Base-by-base conservation (phyloP, 495 filamentous ascomycete genomes). In the Neurospora africana region DNA sequence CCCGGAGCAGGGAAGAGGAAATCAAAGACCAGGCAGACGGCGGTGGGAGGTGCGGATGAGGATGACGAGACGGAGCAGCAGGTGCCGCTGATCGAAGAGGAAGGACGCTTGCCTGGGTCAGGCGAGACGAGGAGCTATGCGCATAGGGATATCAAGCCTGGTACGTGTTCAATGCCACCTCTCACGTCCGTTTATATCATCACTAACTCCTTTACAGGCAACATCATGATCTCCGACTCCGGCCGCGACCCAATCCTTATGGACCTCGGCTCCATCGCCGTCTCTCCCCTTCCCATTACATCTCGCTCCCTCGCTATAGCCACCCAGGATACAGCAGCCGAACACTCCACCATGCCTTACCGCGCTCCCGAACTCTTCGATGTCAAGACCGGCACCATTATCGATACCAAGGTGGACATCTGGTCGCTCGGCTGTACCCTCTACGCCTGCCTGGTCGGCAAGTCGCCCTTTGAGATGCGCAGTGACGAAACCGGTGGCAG, bases 271-370 rank as follows among this genome's bases (percentile, higher is more conserved):
- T 98, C 94, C 21, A 84, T 99, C 38, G 90, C 93, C 38, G 92
- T 91, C 4, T 93, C 93, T 0, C 96, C 95, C 0, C 92, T 93
- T 68, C 89, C 93, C n/a, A 95, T 99, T 74, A 97, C 95, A 11
- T 94, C 92, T 19, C 91, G 96, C 27, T 95, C 93, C 4, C 87
- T 97, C 10, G 95, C 95, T 23, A 86, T 99, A 73, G 91, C 92
- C 5, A 92, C 95, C 15, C 95, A 99, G 81, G 95, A 99, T 76
- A 91, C 88, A 21, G 95, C 95, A 9, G 95, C 94, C 9, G 95
- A 99, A 79, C 95, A 98, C 83, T 93, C 90, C 74, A 99, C 95
- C 17, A 98, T 99, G 94, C 95, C 96, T 2, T 99, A 99, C 82
- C 93, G 95, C 68, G 95, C 95, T 3, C 95, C 95, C 0, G 95